Conservation (phyloP, 257 asterid species). For the Verbascum thapsus region DNA sequence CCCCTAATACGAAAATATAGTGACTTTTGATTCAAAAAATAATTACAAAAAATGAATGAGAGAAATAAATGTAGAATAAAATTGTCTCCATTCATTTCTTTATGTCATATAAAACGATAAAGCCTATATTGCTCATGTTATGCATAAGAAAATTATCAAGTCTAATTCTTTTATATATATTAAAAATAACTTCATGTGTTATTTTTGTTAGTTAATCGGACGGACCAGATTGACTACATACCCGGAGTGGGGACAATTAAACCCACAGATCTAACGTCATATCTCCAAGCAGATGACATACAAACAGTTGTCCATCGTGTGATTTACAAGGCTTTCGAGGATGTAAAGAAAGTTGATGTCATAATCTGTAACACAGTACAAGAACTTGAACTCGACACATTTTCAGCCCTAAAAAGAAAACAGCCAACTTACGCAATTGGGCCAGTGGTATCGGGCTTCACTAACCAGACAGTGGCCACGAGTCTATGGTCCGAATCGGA, state of each 20-base stretch:
- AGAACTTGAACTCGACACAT: conserved; percentile 55
- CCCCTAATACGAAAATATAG: no score
- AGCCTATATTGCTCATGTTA: no score
- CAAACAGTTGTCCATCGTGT: conserved; percentile 59
- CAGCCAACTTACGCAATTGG: conserved; percentile 66
- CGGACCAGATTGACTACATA: conserved; percentile 59
- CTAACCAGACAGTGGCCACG: conserved; percentile 44
- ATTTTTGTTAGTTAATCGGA: conserved; percentile 42
- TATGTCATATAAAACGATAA: no score
- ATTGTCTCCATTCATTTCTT: no score
- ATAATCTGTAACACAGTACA: conserved; percentile 72
- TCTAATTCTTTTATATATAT: no score
- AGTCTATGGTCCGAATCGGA: conserved; percentile 78
- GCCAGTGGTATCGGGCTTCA: conserved; percentile 62
- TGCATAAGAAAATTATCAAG: no score
- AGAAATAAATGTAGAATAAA: no score
- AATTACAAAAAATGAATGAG: no score
- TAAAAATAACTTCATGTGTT: background rate
- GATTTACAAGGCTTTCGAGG: conserved; percentile 66
- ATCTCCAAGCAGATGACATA: conserved; percentile 57
- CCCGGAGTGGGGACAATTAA: conserved; percentile 67
- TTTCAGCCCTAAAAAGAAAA: conserved; percentile 50
- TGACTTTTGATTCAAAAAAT: no score
- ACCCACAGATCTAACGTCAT: conserved; percentile 63
- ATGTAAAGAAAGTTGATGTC: conserved; percentile 50